These are phyloP conservation scores for Ambrosiella xylebori DNA, from an alignment of 2,329 filamentous ascomycete species.

Conservation along the genomic window DNA sequence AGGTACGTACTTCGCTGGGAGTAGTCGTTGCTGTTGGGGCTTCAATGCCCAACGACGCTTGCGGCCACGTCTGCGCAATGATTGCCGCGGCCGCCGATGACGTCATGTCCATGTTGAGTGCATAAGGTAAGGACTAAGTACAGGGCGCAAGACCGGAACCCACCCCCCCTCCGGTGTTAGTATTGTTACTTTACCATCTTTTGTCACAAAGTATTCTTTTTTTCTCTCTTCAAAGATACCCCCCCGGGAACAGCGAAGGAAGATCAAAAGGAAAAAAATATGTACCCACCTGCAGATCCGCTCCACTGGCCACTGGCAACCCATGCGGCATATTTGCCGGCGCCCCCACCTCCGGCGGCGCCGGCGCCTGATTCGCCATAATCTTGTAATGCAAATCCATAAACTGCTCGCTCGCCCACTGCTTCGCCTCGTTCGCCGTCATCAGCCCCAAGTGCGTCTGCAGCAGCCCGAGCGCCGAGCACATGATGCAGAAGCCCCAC, in stretches of 20 bases:
- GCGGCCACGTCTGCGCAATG: slow-evolving; percentile 6
- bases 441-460: slow-evolving; percentile 42
- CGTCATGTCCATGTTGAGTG: slow-evolving; percentile 9
- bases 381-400: slow-evolving; percentile 41
- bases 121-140: slow-evolving; percentile 8
- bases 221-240: too few species aligned
- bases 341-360: background rate
- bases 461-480: slow-evolving; percentile 39
- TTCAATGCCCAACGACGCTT: background rate
- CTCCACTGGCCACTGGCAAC: background rate
- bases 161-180: too few species aligned
- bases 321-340: background rate
- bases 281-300: slow-evolving; percentile 4
- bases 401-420: slow-evolving; percentile 40
- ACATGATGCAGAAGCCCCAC: slow-evolving; percentile 48
- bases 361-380: slow-evolving; percentile 31
- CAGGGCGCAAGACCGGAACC: background rate
- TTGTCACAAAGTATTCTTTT: too few species aligned
- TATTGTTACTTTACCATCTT: background rate
- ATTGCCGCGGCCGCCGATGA: slow-evolving; percentile 3
- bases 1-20: slow-evolving; percentile 5
- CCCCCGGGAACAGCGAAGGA: background rate
- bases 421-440: slow-evolving; percentile 38
- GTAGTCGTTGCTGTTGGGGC: slow-evolving; percentile 1
- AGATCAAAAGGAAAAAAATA: background rate